Evolutionary conservation across 2,329 filamentous ascomycete species (phyloP), one percentile per base, ranked within the genome.

Genomic region (Gaeumannomyces tritici): DNA sequence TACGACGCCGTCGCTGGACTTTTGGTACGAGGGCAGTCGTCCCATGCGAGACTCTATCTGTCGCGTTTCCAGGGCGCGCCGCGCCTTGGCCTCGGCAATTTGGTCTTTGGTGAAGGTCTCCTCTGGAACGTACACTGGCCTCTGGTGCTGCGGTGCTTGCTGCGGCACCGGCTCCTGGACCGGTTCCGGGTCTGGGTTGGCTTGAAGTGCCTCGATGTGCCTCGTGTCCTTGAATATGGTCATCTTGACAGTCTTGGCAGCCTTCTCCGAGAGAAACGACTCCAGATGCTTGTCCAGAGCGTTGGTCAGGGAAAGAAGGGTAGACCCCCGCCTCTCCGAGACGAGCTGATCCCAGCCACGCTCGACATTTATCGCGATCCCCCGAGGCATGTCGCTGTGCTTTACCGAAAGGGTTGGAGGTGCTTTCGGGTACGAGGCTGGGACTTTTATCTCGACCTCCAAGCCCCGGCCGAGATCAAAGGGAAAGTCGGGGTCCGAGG

Each of bases 401-500:
- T 74, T 79, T 60, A 93, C 83, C 24, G 80, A 80, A 61, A 95
- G 76, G 21, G 75, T 77, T 51, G 90, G 86, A 31, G 75, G 76
- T 55, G 75, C 73, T 54, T 75, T 73, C 24, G 89, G 90, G 72
- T 90, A 93, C 24, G 73, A 74, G 12, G 70, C 71, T 1, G 90
- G 90, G 26, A 95, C 79, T 60, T 77, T 80, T 51, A 95, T 75
- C 56, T 84, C 79, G 71, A 89, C 93, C 55, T 89, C 80, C 35
- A 95, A 77, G 35, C 35, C 35, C 54, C 82, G 77, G 29, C 85
- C 81, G 70, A 93, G 77, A 65, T 92, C 89, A 72, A 90, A 93
- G 0, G 90, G 89, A 69, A 95, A 93, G 70, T 95, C 90, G 0
- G 90, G 90, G 70, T 95, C 90, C 7, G 90, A 91, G 6, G 90